Base-by-base conservation (phyloP, 164 flowering plant genomes). In the Magnolia changhungtana region DNA sequence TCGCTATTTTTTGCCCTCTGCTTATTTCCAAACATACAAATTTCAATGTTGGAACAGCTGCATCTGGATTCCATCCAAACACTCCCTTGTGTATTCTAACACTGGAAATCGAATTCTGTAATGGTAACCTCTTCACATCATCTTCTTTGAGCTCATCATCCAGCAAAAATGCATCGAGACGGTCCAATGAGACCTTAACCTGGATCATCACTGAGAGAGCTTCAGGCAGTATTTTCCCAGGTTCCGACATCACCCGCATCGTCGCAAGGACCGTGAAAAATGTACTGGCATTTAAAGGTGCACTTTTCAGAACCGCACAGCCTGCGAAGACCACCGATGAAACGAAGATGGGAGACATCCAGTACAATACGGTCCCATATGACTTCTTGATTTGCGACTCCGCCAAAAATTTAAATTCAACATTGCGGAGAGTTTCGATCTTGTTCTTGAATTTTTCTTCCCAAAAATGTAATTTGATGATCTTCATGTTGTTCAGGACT, bases 401-500 rank as follows among this genome's bases (percentile, higher is more conserved):
- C 4, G 85, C 13, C 77, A 95, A 67, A 97, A 96, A 91, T 76
- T 84, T 88, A 79, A 92, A 87, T 61, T 93, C 98, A 1, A 0
- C 66, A 8, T 77, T 88, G 18, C 98, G 85, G 4, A 80, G 82
- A 14, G 90, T 86, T 8, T 86, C 87, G 4, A 90, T 84, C 76
- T 81, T 65, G 11, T 24, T 79, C 85, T 82, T 87, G 85, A 95
- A 95, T 10, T 88, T 84, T 5, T 92, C 96, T 78, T 93, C 98
- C 98, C 98, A 95, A 2, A 96, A 89, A 74, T 93, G 98, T 61
- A 95, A 72, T 82, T 93, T 95, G 49, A 95, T 92, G 72, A 92
- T 82, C 74, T 92, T 92, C 94, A 93, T 95, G 74, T 78, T 92
- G 87, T 90, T 91, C 4, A 95, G 83, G 72, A 92, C 85, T 81